These are phyloP conservation scores for Cardiospermum halicacabum DNA, from an alignment of 345 rosid species.

Conservation along the genomic window DNA sequence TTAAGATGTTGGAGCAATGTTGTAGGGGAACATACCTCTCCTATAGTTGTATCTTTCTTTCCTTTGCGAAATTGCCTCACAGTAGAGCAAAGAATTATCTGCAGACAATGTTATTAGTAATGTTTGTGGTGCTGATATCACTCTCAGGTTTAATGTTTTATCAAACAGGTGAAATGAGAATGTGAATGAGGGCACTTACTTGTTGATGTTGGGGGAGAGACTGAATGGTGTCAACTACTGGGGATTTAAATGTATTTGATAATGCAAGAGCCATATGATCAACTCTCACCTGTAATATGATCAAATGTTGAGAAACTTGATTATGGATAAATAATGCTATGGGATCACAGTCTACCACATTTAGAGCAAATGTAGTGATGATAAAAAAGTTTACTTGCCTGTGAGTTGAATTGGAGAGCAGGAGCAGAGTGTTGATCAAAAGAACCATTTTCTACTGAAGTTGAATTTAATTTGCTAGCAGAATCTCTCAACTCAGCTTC, in stretches of 20 bases:
- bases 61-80: slow-evolving; percentile 71
- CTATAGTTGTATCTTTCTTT: slow-evolving; percentile 71
- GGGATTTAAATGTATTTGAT: slow-evolving; percentile 79
- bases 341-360: background rate
- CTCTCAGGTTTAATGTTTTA: background rate
- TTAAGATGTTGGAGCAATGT: too few species aligned
- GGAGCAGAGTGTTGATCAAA: slow-evolving; percentile 21
- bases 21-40: slow-evolving; percentile 54
- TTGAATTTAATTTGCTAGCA: slow-evolving; percentile 16
- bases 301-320: background rate
- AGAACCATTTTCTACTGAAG: slow-evolving; percentile 21
- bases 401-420: slow-evolving; percentile 19
- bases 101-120: slow-evolving; percentile 14
- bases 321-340: background rate
- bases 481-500: slow-evolving; percentile 61
- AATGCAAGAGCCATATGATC: slow-evolving; percentile 81
- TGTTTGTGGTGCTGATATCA: background rate
- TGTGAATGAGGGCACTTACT: slow-evolving; percentile 33
- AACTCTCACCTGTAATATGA: slow-evolving; percentile 56
- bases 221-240: slow-evolving; percentile 73
- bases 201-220: slow-evolving; percentile 98
- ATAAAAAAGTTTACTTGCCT: slow-evolving; percentile 23
- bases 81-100: slow-evolving; percentile 81
- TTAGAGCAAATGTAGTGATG: background rate
- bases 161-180: background rate